Conservation (phyloP, 1,284 basidiomycete species). For the Sanghuangporus sanghuang region DNA sequence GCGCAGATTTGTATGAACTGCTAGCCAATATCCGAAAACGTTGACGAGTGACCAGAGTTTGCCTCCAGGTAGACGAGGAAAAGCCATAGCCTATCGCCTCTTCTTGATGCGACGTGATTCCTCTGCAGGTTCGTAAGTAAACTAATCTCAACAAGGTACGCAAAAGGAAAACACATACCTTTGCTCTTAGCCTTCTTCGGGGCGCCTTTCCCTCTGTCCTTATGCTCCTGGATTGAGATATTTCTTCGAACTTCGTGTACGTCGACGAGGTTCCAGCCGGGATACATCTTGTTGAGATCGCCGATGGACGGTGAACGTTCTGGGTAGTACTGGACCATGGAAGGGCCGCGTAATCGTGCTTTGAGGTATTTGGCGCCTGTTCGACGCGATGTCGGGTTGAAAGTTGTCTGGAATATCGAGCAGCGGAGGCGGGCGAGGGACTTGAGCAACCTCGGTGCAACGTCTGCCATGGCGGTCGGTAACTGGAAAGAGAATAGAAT, state of each 20-base stretch:
- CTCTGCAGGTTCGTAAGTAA: neutral
- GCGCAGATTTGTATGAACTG: too few species aligned
- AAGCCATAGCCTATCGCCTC: neutral
- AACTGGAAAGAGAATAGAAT: neutral
- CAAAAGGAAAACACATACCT: constrained; percentile 36
- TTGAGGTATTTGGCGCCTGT: constrained; percentile 86
- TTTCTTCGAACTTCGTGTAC: constrained; percentile 60
- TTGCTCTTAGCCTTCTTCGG: constrained; percentile 72
- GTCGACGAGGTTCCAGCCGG: constrained; percentile 54
- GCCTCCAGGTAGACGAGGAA: neutral
- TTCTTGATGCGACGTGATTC: constrained; percentile 5
- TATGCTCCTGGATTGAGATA: constrained; percentile 60
- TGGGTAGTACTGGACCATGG: constrained; percentile 78
- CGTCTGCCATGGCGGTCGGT: constrained; percentile 4
- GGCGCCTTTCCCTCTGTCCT: constrained; percentile 72
- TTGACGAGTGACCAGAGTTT: too few species aligned
- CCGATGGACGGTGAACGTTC: constrained; percentile 42
- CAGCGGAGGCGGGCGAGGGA: constrained; percentile 56
- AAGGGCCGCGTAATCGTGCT: constrained; percentile 66
- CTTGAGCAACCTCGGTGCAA: constrained; percentile 36
- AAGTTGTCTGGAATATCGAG: constrained; percentile 77
- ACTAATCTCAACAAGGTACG: neutral
- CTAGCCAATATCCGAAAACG: too few species aligned
- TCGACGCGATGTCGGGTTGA: constrained; percentile 72
- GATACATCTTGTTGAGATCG: constrained; percentile 44